phyloP scores from a whole-genome alignment of 768 basidiomycete species.

The Phylloporus sp. region DNA sequence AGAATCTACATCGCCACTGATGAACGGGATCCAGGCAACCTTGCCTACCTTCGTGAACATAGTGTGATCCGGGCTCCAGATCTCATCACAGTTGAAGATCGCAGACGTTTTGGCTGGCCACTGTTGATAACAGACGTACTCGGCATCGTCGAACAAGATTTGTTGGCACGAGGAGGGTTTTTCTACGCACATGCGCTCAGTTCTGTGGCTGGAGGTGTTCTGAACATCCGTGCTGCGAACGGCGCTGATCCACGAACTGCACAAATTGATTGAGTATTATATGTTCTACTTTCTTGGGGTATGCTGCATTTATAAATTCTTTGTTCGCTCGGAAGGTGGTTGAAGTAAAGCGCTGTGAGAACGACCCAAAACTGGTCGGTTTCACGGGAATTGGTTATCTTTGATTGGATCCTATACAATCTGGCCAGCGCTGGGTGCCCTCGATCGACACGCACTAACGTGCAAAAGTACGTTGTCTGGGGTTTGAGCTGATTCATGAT shows the following conservation, averaged over 20 bases:
- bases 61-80: conserved; percentile 40
- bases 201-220: conserved; percentile 39
- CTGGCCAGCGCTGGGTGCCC: too few relatives aligned
- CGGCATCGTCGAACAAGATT: conserved; percentile 41
- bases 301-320: not conserved
- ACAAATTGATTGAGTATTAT: conserved; percentile 30
- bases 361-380: too few relatives aligned
- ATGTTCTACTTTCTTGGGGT: not conserved
- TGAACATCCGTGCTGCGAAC: conserved; percentile 38
- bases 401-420: too few relatives aligned
- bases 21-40: conserved; percentile 36
- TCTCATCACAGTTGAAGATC: conserved; percentile 41
- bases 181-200: conserved; percentile 44
- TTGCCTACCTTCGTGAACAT: conserved; percentile 32
- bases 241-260: conserved; percentile 39
- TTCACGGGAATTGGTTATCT: not conserved
- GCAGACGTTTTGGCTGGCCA: conserved; percentile 40
- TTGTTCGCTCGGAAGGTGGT: not conserved
- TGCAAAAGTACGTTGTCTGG: too few relatives aligned
- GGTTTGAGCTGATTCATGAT: too few relatives aligned
- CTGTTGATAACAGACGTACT: conserved; percentile 41
- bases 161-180: conserved; percentile 35
- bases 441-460: too few relatives aligned
- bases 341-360: not conserved
- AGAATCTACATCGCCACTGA: conserved; percentile 40